A percentile compares a stretch with the other conserved stretches of the same genome.
Conservation (phyloP, 345 rosid genomes). For the Pistacia atlantica region DNA sequence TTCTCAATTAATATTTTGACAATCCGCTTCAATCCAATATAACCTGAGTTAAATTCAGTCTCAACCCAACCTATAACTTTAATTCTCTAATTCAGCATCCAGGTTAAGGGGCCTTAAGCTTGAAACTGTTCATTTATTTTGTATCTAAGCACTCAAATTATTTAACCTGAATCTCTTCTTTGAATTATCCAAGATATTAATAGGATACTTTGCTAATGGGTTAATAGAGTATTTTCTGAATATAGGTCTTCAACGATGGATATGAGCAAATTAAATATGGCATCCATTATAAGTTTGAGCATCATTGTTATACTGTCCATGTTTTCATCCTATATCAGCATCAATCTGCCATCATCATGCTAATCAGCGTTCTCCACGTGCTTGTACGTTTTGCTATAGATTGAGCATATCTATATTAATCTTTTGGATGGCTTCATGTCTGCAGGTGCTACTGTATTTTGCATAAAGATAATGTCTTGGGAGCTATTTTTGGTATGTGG, state of each 20-base stretch:
- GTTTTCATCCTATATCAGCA: not conserved
- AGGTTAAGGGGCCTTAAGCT: too few relatives aligned
- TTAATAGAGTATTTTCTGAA: not conserved
- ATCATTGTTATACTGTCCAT: not conserved
- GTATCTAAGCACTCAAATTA: too few relatives aligned
- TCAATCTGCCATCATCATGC: not conserved
- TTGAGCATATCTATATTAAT: not conserved
- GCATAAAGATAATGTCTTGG: constrained; percentile 85
- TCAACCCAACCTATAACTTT: not conserved
- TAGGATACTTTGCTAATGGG: not conserved
- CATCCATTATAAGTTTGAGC: not conserved
- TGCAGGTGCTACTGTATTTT: constrained; percentile 90
- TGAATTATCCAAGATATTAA: not conserved
- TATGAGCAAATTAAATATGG: not conserved
- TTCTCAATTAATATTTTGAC: not conserved
- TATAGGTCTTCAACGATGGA: not conserved
- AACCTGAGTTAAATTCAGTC: not conserved
- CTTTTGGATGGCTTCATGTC: constrained; percentile 2
- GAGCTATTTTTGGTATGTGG: constrained; percentile 81
- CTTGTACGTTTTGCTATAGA: not conserved
- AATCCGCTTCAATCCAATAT: too few relatives aligned
- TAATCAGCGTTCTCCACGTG: not conserved
- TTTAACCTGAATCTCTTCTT: too few relatives aligned
- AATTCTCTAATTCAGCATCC: too few relatives aligned
- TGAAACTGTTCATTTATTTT: too few relatives aligned